Base-by-base conservation (phyloP, 1,284 basidiomycete species). In the Pyrrhoderma noxium region DNA sequence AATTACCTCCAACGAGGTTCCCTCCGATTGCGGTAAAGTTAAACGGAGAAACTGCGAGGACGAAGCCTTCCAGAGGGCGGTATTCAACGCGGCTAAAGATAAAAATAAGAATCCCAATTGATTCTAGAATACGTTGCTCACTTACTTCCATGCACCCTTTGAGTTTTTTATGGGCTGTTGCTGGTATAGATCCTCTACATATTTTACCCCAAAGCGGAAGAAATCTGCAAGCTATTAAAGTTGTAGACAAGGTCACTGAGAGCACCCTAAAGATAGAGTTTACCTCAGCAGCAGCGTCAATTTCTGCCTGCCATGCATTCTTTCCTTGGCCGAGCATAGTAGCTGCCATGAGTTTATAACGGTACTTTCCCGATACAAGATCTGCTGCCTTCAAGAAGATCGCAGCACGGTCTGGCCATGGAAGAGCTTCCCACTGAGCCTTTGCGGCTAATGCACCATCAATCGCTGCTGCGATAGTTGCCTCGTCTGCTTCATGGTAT, bases 221-320 rank as follows among this genome's bases (percentile, higher is more conserved):
- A 99, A 99, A 69, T 99, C 95, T 52, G 79, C 69, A 52, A 96
- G 72, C 92, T 93, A 65, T 4, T 8, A 7, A 44, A 7, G 8
- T 58, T 23, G 9, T 22, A 23, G 25, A 34, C 19, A 39, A 19
- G 23, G 36, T 18, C 35, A 13, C 13, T 8, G 16, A 45, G n/a
- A 31, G 8, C 22, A 35, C 14, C 13, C 16, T 11, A 2, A 8
- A 19, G 5, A 22, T 18, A n/a, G 35, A 16, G 67, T 76, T 57
- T 54, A 91, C 89, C 82, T 98, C 95, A 14, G 96, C 95, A 23
- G 93, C 95, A 48, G 96, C 91, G 69, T 99, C 95, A 58, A 99
- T 99, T 76, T 99, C 95, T 19, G 95, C 96, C 72, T 99, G 95
- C 95, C 95, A 99, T 9, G 81, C 86, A 67, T 98, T 99, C 81